Evolutionary conservation across 768 basidiomycete genomes (phyloP), one percentile per base, ranked within the genome.

Genomic region (Collybia mongolica): DNA sequence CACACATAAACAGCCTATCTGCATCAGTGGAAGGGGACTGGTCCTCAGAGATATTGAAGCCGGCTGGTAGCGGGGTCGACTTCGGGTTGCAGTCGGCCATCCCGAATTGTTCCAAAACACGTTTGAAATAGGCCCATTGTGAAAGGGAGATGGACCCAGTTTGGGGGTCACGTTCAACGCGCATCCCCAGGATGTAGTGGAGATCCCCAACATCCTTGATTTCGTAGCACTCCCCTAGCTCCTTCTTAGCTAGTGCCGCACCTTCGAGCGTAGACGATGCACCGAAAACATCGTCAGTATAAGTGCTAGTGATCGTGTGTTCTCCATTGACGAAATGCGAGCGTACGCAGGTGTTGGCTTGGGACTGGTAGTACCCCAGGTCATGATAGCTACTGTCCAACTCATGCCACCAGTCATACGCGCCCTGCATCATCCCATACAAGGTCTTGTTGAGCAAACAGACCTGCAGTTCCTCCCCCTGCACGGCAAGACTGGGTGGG

Each of bases 371-470:
- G 46, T 58, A 61, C 12, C 58, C 55, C 0, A 61, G 35, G 2
- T 19, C 18, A 0, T 48, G 9, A 42, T 48, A 58, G 2, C 43
- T 48, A 1, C 39, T 15, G n/a, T 53, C 42, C 0, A 60, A 20
- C 6, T 42, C 50, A 12, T 50, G 44, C 48, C 53, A 55, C 59
- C 59, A 63, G 49, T 61, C 54, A 37, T 59, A 43, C 5, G 49
- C 59, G 1, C 62, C 60, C 6, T 53, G 44, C 59, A 61, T 64
- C 50, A 53, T 64, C 2, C 60, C 51, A 26, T 61, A 64, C 2
- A 64, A 39, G 24, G 56, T 49, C 42, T 62, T 65, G 39, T 62
- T 61, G 1, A 67, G 54, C 35, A 55, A 56, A 46, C 54, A 64
- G 0, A 60, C 56, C 15, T 39, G 36, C 48, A 51, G 46, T 28